Base-by-base conservation (phyloP, 495 filamentous ascomycete species). In the Penicillium macrosclerotiorum region DNA sequence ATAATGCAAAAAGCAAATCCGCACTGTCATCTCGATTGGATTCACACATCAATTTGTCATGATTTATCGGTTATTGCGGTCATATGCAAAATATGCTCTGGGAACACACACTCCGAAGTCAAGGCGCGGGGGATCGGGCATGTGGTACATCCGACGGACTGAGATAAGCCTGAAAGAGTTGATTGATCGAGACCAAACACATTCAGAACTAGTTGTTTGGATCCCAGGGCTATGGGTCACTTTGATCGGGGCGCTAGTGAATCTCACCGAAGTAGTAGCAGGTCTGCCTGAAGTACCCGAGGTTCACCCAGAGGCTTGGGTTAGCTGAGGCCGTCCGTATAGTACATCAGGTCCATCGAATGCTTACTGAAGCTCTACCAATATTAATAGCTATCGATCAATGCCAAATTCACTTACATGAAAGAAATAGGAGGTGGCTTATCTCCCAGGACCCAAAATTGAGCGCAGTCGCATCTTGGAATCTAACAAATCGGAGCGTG, bases 111-210 rank as follows among this genome's bases (percentile, higher is more conserved):
- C n/a, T n/a, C n/a, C n/a, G n/a, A n/a, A n/a, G n/a, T n/a, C n/a
- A n/a, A n/a, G n/a, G n/a, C n/a, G n/a, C n/a, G n/a, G n/a, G n/a
- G n/a, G n/a, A n/a, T n/a, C n/a, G n/a, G n/a, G n/a, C n/a, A n/a
- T n/a, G n/a, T n/a, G n/a, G n/a, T 42, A 27, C 39, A 32, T 34
- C 32, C 13, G 27, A 37, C 17, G 8, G 26, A 17, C 22, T 4
- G 42, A 45, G 54, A 57, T 57, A 57, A 57, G 49, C 17, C 14
- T 44, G 12, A 5, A 13, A n/a, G 9, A 32, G 26, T 23, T 50
- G 45, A 54, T 54, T 57, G 54, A 36, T 34, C 22, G 13, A 7
- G 2, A 1, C 8, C 7, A 20, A n/a, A n/a, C n/a, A n/a, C n/a
- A 39, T 37, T 9, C 6, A 11, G 18, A 18, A 8, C 19, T 5